A percentile compares a stretch with the other conserved stretches of the same genome.
These are phyloP conservation scores for Curvularia eragrostidis DNA, from an alignment of 2,329 filamentous ascomycete genomes.

Conservation along the genomic window DNA sequence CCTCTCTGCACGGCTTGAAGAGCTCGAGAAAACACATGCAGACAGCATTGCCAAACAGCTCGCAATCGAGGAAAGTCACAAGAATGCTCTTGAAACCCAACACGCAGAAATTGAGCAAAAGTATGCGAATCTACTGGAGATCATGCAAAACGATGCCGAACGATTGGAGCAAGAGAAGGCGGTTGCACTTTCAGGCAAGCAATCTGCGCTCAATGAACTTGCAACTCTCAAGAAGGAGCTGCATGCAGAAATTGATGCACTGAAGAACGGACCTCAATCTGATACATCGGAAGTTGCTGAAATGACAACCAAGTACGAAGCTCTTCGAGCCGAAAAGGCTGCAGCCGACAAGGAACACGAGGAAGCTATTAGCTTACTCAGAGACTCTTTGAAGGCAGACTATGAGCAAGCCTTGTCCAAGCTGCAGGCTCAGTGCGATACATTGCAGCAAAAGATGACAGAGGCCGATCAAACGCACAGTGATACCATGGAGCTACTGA, in stretches of 20 bases:
- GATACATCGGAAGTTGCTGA: conserved; percentile 26
- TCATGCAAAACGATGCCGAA: conserved; percentile 33
- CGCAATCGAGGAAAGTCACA: conserved; percentile 29
- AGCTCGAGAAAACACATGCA: conserved; percentile 33
- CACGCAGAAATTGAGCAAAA: conserved; percentile 42
- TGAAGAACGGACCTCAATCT: conserved; percentile 32
- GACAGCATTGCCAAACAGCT: conserved; percentile 25
- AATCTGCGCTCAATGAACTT: conserved; percentile 38
- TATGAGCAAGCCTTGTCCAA: conserved; percentile 33
- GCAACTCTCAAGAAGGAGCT: conserved; percentile 33
- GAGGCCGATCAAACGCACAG: conserved; percentile 40
- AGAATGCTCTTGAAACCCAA: conserved; percentile 33
- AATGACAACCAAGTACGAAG: conserved; percentile 38
- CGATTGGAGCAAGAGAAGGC: conserved; percentile 41
- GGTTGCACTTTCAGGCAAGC: conserved; percentile 29
- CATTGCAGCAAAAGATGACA: conserved; percentile 30
- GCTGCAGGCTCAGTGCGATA: conserved; percentile 36
- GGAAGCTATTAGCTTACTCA: conserved; percentile 34
- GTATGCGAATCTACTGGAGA: conserved; percentile 39
- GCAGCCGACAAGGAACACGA: conserved; percentile 40
- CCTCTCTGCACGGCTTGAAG: conserved; percentile 28
- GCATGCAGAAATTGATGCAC: conserved; percentile 24
- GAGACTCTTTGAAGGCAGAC: conserved; percentile 35
- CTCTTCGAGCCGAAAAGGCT: conserved; percentile 35
- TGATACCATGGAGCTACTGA: conserved; percentile 40